Evolutionary conservation across 345 rosid genomes (phyloP).

Genomic region (Corchorus olitorius): DNA sequence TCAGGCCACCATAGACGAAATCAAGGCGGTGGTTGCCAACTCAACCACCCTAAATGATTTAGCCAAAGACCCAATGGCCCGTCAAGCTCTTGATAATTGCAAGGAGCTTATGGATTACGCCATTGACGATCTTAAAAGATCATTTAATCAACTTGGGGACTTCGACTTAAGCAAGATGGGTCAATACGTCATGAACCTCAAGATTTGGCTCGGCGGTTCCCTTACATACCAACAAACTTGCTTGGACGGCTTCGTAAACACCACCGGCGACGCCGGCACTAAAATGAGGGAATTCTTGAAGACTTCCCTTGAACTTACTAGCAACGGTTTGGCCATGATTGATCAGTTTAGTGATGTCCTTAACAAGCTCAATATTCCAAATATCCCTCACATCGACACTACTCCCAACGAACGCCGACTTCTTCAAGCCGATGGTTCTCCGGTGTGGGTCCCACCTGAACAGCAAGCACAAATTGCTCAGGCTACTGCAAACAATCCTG

Average conservation of each 20-base stretch:
- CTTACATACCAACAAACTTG: conserved; percentile 76
- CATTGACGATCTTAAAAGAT: conserved; percentile 52
- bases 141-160: conserved; percentile 40
- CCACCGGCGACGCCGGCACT: conserved; percentile 37
- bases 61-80: conserved; percentile 50
- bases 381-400: neutral
- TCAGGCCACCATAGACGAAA: conserved; percentile 40
- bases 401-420: conserved; percentile 37
- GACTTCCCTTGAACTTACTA: conserved; percentile 50
- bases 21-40: conserved; percentile 41
- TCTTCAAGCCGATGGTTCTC: conserved; percentile 35
- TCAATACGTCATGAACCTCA: conserved; percentile 47
- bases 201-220: conserved; percentile 77
- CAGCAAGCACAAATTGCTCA: conserved; percentile 36
- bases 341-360: conserved; percentile 40
- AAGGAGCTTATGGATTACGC: conserved; percentile 53
- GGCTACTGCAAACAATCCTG: conserved; percentile 16
- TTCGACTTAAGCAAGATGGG: conserved; percentile 40
- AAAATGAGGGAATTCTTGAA: conserved; percentile 50
- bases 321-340: conserved; percentile 78
- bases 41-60: conserved; percentile 42
- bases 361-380: conserved; percentile 28
- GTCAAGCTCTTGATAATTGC: conserved; percentile 57
- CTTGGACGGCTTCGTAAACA: conserved; percentile 63
- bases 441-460: conserved; percentile 48